phyloP scores from a whole-genome alignment of 2,329 filamentous ascomycete genomes.

The Sarocladiaceae sp. region DNA sequence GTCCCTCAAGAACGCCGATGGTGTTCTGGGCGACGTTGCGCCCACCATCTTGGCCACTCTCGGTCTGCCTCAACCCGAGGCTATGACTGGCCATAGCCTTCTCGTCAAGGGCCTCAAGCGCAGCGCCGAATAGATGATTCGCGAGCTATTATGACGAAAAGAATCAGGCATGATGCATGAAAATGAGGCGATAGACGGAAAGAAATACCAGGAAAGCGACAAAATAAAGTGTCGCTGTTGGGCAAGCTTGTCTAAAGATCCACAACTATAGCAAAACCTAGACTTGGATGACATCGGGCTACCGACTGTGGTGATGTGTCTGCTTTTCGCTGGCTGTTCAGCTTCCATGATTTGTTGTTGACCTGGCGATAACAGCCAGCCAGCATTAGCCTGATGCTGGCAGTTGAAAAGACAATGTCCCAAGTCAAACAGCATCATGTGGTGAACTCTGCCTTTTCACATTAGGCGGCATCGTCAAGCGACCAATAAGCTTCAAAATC shows the following conservation, averaged over 20 bases:
- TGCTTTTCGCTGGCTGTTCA: no score
- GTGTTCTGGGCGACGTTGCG: slow-evolving; percentile 94
- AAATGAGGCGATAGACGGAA: not conserved
- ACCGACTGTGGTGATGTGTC: no score
- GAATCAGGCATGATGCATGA: not conserved
- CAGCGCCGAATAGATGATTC: slow-evolving; percentile 16
- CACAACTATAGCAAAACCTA: not conserved
- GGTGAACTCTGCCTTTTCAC: not conserved
- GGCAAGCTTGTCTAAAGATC: not conserved
- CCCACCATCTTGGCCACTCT: slow-evolving; percentile 89
- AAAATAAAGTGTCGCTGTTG: not conserved
- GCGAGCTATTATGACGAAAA: slow-evolving; percentile 1
- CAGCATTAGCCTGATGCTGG: no score
- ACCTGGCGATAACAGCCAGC: no score
- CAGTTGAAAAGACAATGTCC: not conserved
- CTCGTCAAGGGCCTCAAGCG: slow-evolving; percentile 64
- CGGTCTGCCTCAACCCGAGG: slow-evolving; percentile 84
- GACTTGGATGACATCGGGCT: not conserved
- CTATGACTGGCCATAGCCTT: slow-evolving; percentile 86
- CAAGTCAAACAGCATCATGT: not conserved
- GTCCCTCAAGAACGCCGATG: slow-evolving; percentile 68
- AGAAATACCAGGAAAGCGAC: not conserved
- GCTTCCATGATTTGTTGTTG: no score
- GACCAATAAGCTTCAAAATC: not conserved
- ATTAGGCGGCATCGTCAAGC: slow-evolving; percentile 2